Base-by-base conservation (phyloP, 1,284 basidiomycete genomes). In the Mycocalia duriaeana region DNA sequence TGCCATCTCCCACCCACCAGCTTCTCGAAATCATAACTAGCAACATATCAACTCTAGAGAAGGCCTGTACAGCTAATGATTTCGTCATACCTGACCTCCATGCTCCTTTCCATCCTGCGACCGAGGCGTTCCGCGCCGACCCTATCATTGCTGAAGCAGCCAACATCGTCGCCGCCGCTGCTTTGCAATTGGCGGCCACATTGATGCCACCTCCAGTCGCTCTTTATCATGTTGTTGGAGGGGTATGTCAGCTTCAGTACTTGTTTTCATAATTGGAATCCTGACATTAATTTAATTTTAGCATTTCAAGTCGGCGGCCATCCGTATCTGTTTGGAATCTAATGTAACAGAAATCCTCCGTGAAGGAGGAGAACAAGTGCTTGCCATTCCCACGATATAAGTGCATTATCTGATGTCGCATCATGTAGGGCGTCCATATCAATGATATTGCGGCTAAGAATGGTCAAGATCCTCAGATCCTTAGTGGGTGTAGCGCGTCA, bases 281-380 rank as follows among this genome's bases (percentile, higher is more conserved):
- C 42, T 20, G 18, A 52, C 19, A 19, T 39, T 19, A 14, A n/a
- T 19, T 16, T 14, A 14, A 16, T 11, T 31, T 31, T 39, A 58
- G 54, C 54, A 56, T 39, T 50, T 53, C 26, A 55, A 51, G 23
- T 39, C 58, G 2, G 54, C 57, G 18, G 56, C 58, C 13, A 36
- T 69, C 7, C 53, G 63, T 2, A 56, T 58, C 18, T 64, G 58
- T 9, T 45, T 65, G 6, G 65, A 66, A 37, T 54, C 59, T 1
- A 66, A 68, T 47, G 60, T 70, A 9, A 59, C 61, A 0, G 69
- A 72, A 43, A 64, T 69, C n/a, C 47, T 73, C 11, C 61, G 66
- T 0, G 65, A 71, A 47, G 63, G 63, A 11, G 69, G 67, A 2
- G 57, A 63, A 4, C 31, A 69, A 44, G 68, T 65, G 36, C 35